Evolutionary conservation across 2,329 filamentous ascomycete genomes (phyloP).

Genomic region (Achaetomium macrosporum): DNA sequence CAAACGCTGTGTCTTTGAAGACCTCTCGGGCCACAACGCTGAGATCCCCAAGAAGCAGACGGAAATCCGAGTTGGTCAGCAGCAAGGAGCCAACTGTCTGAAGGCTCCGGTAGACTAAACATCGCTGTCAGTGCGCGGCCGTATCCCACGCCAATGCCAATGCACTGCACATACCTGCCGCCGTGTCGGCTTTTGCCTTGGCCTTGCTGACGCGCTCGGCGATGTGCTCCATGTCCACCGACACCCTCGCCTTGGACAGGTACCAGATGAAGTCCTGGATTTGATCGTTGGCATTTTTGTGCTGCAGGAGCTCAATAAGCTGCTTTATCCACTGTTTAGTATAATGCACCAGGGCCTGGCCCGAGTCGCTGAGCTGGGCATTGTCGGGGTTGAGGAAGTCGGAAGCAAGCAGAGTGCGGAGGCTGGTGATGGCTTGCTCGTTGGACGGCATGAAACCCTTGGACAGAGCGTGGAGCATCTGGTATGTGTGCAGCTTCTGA

Average conservation of each 20-base stretch:
- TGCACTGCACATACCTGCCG: constrained; percentile 50
- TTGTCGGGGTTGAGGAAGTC: constrained; percentile 73
- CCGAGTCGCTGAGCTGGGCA: constrained; percentile 69
- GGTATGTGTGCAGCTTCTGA: constrained; percentile 87
- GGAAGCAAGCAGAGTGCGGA: constrained; percentile 71
- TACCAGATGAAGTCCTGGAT: constrained; percentile 92
- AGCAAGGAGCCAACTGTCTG: constrained; percentile 79
- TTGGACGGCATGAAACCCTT: constrained; percentile 91
- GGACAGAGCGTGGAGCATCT: constrained; percentile 77
- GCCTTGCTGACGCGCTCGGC: constrained; percentile 53
- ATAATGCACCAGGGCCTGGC: constrained; percentile 65
- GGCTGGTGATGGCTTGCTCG: constrained; percentile 71
- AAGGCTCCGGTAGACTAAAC: constrained; percentile 68
- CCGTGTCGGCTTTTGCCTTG: constrained; percentile 64
- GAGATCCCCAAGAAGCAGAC: constrained; percentile 76
- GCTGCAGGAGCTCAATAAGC: constrained; percentile 71
- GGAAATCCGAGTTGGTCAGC: constrained; percentile 84
- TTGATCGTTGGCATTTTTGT: constrained; percentile 81
- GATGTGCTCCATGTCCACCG: constrained; percentile 61
- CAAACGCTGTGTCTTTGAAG: constrained; percentile 78
- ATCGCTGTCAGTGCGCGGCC: constrained; percentile 21
- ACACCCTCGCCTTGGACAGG: constrained; percentile 65
- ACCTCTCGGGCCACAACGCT: constrained; percentile 75
- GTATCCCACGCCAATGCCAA: neutral
- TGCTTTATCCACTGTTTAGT: constrained; percentile 68